phyloP scores from a whole-genome alignment of 2,329 filamentous ascomycete species.

The Hypoxylon sp. region DNA sequence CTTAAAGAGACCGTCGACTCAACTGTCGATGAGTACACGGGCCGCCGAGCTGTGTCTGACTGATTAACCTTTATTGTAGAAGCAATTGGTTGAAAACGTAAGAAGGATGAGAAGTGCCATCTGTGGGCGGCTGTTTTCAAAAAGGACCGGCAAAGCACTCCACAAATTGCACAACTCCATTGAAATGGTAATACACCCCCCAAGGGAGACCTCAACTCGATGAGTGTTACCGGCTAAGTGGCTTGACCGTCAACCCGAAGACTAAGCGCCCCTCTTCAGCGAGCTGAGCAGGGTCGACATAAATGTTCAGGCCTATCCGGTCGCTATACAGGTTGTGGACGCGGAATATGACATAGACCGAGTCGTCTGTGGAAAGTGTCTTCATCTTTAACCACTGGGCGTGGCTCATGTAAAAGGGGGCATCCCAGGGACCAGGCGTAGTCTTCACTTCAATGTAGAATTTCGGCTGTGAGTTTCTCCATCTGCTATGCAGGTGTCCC shows the following conservation, averaged over 20 bases:
- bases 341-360: constrained; percentile 42
- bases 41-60: too few species aligned
- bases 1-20: too few species aligned
- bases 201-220: not conserved
- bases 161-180: too few species aligned
- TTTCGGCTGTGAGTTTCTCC: constrained; percentile 49
- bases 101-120: too few species aligned
- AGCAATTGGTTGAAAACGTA: too few species aligned
- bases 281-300: constrained; percentile 37
- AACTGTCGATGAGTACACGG: too few species aligned
- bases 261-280: constrained; percentile 16
- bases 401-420: constrained; percentile 62
- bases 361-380: constrained; percentile 10
- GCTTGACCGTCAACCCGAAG: constrained; percentile 32
- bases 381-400: constrained; percentile 53
- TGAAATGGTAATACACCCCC: not conserved
- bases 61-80: too few species aligned
- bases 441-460: constrained; percentile 67
- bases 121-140: too few species aligned
- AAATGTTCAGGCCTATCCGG: constrained; percentile 34
- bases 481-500: constrained; percentile 52
- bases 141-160: too few species aligned
- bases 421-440: constrained; percentile 55
- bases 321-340: constrained; percentile 38
- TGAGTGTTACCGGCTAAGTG: not conserved